A percentile compares a stretch with the other conserved stretches of the same genome.
Conservation (phyloP, 352 stramenopile genomes). For the Globisporangium spiculum region DNA sequence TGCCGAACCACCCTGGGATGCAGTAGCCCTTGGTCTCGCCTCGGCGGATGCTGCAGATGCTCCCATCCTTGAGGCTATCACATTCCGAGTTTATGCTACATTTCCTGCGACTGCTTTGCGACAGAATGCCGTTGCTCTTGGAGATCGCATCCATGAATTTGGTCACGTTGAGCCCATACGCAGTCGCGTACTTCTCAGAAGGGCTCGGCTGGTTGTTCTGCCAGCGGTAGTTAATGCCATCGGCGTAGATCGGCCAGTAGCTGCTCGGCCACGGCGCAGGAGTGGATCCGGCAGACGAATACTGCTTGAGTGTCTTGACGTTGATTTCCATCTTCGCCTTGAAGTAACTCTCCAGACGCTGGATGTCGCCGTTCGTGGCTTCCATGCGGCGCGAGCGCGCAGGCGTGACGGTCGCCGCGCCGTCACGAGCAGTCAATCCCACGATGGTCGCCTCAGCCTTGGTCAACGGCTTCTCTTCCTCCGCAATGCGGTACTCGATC, state of each 20-base stretch:
- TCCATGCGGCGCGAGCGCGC: not conserved
- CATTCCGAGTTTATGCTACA: conserved; percentile 31
- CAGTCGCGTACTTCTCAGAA: conserved; percentile 40
- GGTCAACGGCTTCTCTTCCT: not conserved
- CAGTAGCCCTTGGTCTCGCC: conserved; percentile 22
- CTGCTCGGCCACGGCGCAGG: conserved; percentile 29
- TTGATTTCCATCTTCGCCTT: conserved; percentile 2
- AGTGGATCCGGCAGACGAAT: conserved; percentile 18
- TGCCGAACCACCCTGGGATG: conserved; percentile 51
- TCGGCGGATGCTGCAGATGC: conserved; percentile 2
- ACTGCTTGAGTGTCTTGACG: conserved; percentile 16
- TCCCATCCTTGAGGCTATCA: conserved; percentile 1
- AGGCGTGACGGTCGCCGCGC: not conserved
- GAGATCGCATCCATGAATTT: conserved; percentile 38
- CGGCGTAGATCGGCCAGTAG: conserved; percentile 17
- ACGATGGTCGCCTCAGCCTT: not conserved
- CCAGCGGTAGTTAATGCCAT: conserved; percentile 24
- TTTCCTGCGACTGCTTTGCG: conserved; percentile 17
- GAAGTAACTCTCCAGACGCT: conserved; percentile 10
- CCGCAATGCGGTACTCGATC: conserved; percentile 8
- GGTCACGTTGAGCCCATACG: conserved; percentile 32
- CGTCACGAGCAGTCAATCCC: not conserved
- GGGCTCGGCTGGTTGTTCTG: conserved; percentile 26
- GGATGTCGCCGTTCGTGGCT: conserved; percentile 6
- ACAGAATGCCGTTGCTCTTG: conserved; percentile 34